A percentile compares a stretch with the other conserved stretches of the same genome.
Evolutionary conservation across 2,329 filamentous ascomycete species (phyloP).

Genomic region (Trichoderma sp.): DNA sequence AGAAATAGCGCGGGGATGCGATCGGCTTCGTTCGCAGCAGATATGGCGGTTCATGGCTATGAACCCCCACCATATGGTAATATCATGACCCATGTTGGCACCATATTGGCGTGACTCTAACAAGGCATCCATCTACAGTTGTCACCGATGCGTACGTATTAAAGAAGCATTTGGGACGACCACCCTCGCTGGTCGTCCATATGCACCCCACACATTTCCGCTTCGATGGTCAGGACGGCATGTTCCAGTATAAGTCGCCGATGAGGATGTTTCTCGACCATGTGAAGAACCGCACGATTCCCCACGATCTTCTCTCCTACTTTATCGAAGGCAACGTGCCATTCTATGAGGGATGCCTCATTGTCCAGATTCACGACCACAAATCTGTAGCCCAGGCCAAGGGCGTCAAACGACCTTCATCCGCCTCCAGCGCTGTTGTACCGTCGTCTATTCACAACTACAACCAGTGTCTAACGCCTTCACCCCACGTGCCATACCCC

Average conservation of each 20-base stretch:
- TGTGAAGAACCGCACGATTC: slow-evolving; percentile 71
- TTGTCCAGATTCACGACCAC: slow-evolving; percentile 91
- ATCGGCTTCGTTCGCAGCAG: slow-evolving; percentile 47
- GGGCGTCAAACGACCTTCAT: slow-evolving; percentile 48
- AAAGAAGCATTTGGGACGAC: slow-evolving; percentile 70
- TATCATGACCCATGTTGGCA: slow-evolving; percentile 21
- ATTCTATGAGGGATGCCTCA: slow-evolving; percentile 94
- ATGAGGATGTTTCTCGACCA: slow-evolving; percentile 83
- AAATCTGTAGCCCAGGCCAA: slow-evolving; percentile 61
- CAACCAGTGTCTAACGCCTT: slow-evolving; percentile 86
- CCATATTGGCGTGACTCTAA: slow-evolving; percentile 20
- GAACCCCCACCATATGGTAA: slow-evolving; percentile 54
- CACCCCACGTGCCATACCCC: slow-evolving; percentile 76
- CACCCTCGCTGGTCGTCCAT: slow-evolving; percentile 83
- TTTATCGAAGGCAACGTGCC: slow-evolving; percentile 67
- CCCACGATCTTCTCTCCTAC: slow-evolving; percentile 83
- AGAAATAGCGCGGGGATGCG: slow-evolving; percentile 51
- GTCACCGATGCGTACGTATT: slow-evolving; percentile 74
- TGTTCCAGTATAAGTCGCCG: slow-evolving; percentile 86
- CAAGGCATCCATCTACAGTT: slow-evolving; percentile 47
- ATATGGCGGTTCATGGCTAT: slow-evolving; percentile 36
- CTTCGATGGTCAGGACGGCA: slow-evolving; percentile 91
- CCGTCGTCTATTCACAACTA: slow-evolving; percentile 90
- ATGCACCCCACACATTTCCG: slow-evolving; percentile 82
- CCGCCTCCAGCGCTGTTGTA: slow-evolving; percentile 58